Conservation (phyloP, 257 asterid genomes). For the Jaltomata sinuosa region DNA sequence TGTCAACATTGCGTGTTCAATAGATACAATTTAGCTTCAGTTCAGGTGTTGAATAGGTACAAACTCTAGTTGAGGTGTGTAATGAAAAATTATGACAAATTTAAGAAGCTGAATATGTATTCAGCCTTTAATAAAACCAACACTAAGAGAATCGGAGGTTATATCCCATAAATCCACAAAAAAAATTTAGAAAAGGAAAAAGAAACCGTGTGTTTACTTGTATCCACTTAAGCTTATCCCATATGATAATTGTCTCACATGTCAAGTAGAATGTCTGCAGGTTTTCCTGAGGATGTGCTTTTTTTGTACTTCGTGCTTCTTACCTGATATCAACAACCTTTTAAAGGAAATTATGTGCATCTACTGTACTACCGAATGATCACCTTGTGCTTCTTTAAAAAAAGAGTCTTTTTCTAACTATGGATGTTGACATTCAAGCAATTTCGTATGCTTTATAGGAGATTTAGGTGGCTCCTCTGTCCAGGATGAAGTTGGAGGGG, state of each 20-base stretch:
- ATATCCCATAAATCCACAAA: neutral
- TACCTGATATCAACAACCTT: neutral
- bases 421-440: neutral
- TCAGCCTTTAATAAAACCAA: neutral
- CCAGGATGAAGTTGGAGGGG: conserved; percentile 70
- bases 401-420: neutral
- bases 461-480: conserved; percentile 67
- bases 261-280: neutral
- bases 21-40: too few species aligned
- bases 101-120: too few species aligned
- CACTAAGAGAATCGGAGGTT: neutral
- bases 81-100: too few species aligned
- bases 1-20: too few species aligned
- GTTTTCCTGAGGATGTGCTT: neutral
- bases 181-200: neutral
- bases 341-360: neutral
- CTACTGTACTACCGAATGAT: neutral
- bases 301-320: neutral
- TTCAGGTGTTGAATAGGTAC: too few species aligned
- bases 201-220: neutral
- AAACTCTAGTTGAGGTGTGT: too few species aligned
- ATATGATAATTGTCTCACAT: neutral
- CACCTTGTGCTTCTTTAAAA: neutral
- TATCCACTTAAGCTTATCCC: neutral
- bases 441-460: conserved; percentile 33